Evolutionary conservation across 768 basidiomycete genomes (phyloP), one percentile per base, ranked within the genome.

Genomic region (Lentinula lateritia): DNA sequence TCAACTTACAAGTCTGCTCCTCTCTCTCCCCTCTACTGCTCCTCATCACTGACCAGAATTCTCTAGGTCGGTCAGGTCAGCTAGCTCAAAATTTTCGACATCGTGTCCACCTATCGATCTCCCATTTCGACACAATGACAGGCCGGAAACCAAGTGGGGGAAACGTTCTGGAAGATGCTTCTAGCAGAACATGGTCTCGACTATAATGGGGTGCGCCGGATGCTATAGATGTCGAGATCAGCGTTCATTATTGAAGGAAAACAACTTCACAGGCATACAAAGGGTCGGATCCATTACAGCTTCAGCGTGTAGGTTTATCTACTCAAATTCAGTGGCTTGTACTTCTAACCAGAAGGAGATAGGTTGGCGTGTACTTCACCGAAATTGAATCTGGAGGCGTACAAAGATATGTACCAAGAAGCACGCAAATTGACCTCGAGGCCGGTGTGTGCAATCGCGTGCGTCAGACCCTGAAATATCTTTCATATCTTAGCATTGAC

Each of bases 401-500:
- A 12, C 75, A 82, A 60, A 93, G 92, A 75, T 95, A 91, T 66
- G 92, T 98, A 6, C 95, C 95, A 10, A 83, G 95, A 39, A 91
- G 90, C 62, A 83, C 97, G 4, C 93, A 94, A 71, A 76, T 97
- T 65, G 95, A 98, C 78, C 78, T 98, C 46, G 95, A 98, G 72
- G 78, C 86, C 7, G 92, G 92, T 9, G 95, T 97, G 9, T 86
- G 89, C 70, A 86, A 95, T 65, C 83, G 80, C 57, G 89, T 91
- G 63, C 58, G 87, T 74, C 10, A 9, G 12, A 32, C 46, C 42
- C n/a, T 50, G 46, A 18, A 48, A 23, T 43, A 48, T 48, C 36
- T 38, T 23, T 20, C 9, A 10, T 50, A 42, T 35, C 28, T 63
- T 20, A n/a, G 46, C 18, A 3, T 23, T 2, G 12, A 48, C 6